These are phyloP conservation scores for Eugenia klotzschiana DNA, from an alignment of 441 rosid species.

Conservation along the genomic window DNA sequence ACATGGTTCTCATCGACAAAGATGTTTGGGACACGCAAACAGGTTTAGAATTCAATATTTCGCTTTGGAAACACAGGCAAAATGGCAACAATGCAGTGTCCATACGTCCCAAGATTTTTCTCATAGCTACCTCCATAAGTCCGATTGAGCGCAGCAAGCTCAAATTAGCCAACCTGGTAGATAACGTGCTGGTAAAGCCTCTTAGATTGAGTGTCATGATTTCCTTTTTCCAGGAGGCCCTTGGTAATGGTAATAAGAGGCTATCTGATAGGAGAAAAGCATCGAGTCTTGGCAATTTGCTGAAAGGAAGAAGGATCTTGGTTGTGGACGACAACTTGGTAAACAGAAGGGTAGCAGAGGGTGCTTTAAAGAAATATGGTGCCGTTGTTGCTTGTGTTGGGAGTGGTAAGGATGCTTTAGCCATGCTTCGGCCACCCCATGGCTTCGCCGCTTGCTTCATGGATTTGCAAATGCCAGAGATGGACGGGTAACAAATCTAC, in stretches of 20 bases:
- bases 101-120: conserved; percentile 41
- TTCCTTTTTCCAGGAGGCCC: conserved; percentile 63
- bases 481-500: conserved; percentile 61
- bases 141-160: conserved; percentile 33
- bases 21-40: conserved; percentile 59
- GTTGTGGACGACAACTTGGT: conserved; percentile 91
- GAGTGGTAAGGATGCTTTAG: conserved; percentile 61
- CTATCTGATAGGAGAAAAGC: conserved; percentile 30
- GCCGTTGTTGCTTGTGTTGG: conserved; percentile 79
- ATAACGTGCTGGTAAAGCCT: conserved; percentile 62
- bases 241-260: conserved; percentile 43
- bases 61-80: conserved; percentile 17
- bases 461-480: conserved; percentile 97
- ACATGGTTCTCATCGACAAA: conserved; percentile 59
- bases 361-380: conserved; percentile 65
- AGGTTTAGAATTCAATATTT: conserved; percentile 15
- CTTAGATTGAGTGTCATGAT: conserved; percentile 51
- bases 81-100: conserved; percentile 14
- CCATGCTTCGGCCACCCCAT: conserved; percentile 71
- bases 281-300: conserved; percentile 37
- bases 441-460: conserved; percentile 82
- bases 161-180: conserved; percentile 33
- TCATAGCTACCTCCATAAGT: conserved; percentile 41
- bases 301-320: conserved; percentile 52
- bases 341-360: conserved; percentile 92